phyloP scores from a whole-genome alignment of 192 early-diverging fungal species.

The Coemansia asiatica region DNA sequence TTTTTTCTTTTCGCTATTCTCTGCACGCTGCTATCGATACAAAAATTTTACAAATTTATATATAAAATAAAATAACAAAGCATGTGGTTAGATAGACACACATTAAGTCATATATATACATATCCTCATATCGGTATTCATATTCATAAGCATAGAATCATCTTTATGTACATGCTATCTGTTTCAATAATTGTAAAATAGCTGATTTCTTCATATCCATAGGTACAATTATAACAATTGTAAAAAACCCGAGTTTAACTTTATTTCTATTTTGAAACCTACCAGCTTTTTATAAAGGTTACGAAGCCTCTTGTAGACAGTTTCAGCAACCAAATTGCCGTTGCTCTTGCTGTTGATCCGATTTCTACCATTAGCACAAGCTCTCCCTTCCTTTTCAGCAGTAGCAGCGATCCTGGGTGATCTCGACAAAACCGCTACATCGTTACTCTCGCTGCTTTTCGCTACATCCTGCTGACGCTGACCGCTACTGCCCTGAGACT shows the following conservation, averaged over 20 bases:
- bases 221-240: slow-evolving; percentile 1
- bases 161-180: background rate
- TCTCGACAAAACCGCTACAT: background rate
- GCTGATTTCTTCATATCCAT: background rate
- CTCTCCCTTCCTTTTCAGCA: background rate
- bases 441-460: background rate
- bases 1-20: slow-evolving; percentile 15
- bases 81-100: too few relatives aligned
- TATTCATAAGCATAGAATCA: background rate
- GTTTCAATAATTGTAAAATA: background rate
- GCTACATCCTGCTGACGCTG: slow-evolving; percentile 10
- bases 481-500: slow-evolving; percentile 8
- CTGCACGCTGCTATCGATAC: slow-evolving; percentile 27
- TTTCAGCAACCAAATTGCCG: background rate
- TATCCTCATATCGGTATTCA: background rate
- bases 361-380: background rate
- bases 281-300: slow-evolving; percentile 30
- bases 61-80: too few relatives aligned
- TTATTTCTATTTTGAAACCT: slow-evolving; percentile 4
- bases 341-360: background rate
- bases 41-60: too few relatives aligned
- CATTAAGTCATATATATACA: background rate
- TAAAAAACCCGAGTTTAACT: background rate
- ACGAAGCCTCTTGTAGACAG: slow-evolving; percentile 21
- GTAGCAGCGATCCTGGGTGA: background rate